Base-by-base conservation (phyloP, 257 asterid species). In the Solanum pinnatisectum region DNA sequence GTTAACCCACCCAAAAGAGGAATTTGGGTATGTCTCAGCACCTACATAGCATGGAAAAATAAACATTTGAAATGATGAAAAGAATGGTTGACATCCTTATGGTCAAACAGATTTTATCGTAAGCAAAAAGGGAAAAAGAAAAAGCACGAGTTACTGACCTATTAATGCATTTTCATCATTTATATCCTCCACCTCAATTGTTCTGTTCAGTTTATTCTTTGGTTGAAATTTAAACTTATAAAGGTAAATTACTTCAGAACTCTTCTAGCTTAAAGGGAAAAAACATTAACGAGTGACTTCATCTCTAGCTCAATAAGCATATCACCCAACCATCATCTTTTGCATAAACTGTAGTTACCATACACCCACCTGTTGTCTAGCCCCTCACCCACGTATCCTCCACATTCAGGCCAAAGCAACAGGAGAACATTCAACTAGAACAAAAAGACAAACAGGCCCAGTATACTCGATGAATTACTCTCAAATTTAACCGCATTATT, bases 21-120 rank as follows among this genome's bases (percentile, higher is more conserved):
- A 78, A 87, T 94, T 93, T 67, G 93, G 93, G 86, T 84, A 96
- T 71, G 96, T 87, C 84, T 92, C 94, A 8, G 96, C 93, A 82
- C 96, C 98, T 96, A 92, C 74, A 92, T 76, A 70, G 39, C 56
- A 83, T 65, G 56, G 68, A 60, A 82, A 33, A 78, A 39, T 32
- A 78, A 68, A 78, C 39, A 52, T 67, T 15, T 25, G 25, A 79
- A 27, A 37, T 42, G 60, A n/a, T 5, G 81, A 83, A 49, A 33
- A 18, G 11, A 46, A 27, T 36, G 72, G 42, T n/a, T 46, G 23
- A 72, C 42, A 25, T 36, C 33, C 16, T 23, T 14, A 5, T 27
- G 16, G 49, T 16, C 8, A 1, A 79, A 46, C 27, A 46, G 40
- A 44, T 81, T 46, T 10, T 9, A 27, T 15, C 15, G 1, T 44